A percentile compares a stretch with the other conserved stretches of the same genome.
Evolutionary conservation across 2,329 filamentous ascomycete species (phyloP).

Genomic region (Colletotrichum echinochloae): DNA sequence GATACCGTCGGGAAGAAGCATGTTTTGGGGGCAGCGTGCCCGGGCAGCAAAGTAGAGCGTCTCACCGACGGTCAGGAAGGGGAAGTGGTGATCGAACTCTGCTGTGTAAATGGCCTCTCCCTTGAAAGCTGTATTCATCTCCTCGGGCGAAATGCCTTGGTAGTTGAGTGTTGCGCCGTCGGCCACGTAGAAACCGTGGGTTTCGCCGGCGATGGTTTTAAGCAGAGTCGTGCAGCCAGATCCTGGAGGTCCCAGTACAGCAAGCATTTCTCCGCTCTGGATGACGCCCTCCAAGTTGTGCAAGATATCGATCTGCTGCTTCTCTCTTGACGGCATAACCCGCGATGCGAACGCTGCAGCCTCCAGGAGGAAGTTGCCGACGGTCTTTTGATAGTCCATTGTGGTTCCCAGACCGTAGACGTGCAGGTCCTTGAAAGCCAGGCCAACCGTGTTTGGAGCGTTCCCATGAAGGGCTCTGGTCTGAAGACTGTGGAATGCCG

Average conservation of each 20-base stretch:
- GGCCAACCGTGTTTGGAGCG: conserved; percentile 49
- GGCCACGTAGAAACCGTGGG: conserved; percentile 64
- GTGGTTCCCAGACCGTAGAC: conserved; percentile 57
- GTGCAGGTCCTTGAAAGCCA: conserved; percentile 55
- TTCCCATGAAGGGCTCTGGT: conserved; percentile 44
- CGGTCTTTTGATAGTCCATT: conserved; percentile 57
- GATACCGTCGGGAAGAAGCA: conserved; percentile 58
- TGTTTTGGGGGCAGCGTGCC: conserved; percentile 60
- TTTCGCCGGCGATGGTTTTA: conserved; percentile 74
- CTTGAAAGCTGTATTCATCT: conserved; percentile 46
- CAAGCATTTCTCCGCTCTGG: conserved; percentile 66
- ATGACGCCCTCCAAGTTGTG: conserved; percentile 63
- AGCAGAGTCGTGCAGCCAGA: conserved; percentile 75
- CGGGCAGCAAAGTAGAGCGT: conserved; percentile 71
- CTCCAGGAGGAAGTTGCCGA: conserved; percentile 53
- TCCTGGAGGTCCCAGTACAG: conserved; percentile 67
- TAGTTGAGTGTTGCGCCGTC: conserved; percentile 35
- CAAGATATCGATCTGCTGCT: conserved; percentile 59
- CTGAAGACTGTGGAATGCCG: conserved; percentile 50
- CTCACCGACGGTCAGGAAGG: conserved; percentile 68
- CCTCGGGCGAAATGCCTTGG: conserved; percentile 14
- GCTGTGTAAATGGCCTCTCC: conserved; percentile 76
- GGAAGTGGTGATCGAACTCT: conserved; percentile 73
- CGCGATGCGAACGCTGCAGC: conserved; percentile 46
- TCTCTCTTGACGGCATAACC: conserved; percentile 43